phyloP scores from a whole-genome alignment of 768 basidiomycete species.

The Kwoniella dendrophila region DNA sequence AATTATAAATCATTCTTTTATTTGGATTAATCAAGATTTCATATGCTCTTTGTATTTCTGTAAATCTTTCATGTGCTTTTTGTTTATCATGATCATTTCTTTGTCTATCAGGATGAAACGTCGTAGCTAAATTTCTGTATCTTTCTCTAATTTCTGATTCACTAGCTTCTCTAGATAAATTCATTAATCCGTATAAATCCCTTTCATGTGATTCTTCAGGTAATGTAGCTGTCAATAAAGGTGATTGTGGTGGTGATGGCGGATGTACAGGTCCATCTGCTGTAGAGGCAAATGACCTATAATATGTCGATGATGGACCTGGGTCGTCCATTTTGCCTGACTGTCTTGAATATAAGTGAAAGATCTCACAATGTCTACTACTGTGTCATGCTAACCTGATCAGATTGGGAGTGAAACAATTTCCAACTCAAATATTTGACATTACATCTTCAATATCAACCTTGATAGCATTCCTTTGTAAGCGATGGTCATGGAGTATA shows the following conservation, averaged over 20 bases:
- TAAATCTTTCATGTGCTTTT: conserved; percentile 69
- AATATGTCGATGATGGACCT: conserved; percentile 47
- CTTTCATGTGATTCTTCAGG: conserved; percentile 23
- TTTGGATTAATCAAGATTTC: conserved; percentile 71
- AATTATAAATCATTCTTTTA: conserved; percentile 70
- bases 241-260: conserved; percentile 38
- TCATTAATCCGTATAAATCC: conserved; percentile 65
- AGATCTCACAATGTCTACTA: too few relatives aligned
- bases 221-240: conserved; percentile 24
- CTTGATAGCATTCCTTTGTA: too few relatives aligned
- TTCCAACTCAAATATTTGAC: too few relatives aligned
- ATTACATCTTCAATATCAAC: too few relatives aligned
- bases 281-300: conserved; percentile 40
- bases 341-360: too few relatives aligned
- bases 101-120: conserved; percentile 86
- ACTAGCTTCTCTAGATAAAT: conserved; percentile 67
- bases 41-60: conserved; percentile 79
- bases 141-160: conserved; percentile 73
- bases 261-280: conserved; percentile 43
- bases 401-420: too few relatives aligned
- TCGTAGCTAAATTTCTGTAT: conserved; percentile 70
- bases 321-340: conserved; percentile 46
- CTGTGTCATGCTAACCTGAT: not conserved
- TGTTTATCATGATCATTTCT: conserved; percentile 63
- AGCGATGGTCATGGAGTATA: too few relatives aligned